A percentile compares a stretch with the other conserved stretches of the same genome.
phyloP scores from a whole-genome alignment of 2,329 filamentous ascomycete species.

The Dactylellina haptotyla region DNA sequence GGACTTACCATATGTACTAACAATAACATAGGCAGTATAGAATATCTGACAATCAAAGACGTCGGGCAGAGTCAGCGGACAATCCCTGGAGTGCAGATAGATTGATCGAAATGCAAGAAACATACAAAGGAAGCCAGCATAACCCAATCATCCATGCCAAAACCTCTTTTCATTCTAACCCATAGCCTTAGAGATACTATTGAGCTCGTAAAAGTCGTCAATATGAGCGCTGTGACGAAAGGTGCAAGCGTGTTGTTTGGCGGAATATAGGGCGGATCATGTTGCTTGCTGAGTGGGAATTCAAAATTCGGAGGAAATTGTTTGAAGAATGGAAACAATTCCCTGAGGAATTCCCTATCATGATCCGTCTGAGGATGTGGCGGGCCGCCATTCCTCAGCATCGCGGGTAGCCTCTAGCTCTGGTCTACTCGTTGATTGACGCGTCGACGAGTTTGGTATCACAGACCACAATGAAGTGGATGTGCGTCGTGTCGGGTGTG shows the following conservation, averaged over 20 bases:
- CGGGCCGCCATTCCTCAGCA: neutral
- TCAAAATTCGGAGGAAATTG: conserved; percentile 18
- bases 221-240: conserved; percentile 14
- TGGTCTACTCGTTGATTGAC: too few relatives aligned
- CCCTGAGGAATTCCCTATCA: conserved; percentile 16
- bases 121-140: conserved; percentile 37
- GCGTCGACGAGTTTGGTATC: too few relatives aligned
- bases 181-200: conserved; percentile 25
- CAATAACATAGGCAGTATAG: neutral
- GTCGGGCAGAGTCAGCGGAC: neutral
- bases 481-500: too few relatives aligned
- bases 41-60: neutral
- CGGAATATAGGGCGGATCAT: conserved; percentile 11
- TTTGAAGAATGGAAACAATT: conserved; percentile 20
- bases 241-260: conserved; percentile 20
- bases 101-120: neutral
- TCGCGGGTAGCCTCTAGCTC: neutral
- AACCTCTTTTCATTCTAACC: conserved; percentile 11
- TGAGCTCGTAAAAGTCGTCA: conserved; percentile 2
- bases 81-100: neutral
- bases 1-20: conserved; percentile 2
- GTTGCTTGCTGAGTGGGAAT: conserved; percentile 13
- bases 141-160: conserved; percentile 34
- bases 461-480: too few relatives aligned
- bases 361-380: conserved; percentile 25